phyloP scores from a whole-genome alignment of 2,329 filamentous ascomycete species.

The Monosporascus sp. region DNA sequence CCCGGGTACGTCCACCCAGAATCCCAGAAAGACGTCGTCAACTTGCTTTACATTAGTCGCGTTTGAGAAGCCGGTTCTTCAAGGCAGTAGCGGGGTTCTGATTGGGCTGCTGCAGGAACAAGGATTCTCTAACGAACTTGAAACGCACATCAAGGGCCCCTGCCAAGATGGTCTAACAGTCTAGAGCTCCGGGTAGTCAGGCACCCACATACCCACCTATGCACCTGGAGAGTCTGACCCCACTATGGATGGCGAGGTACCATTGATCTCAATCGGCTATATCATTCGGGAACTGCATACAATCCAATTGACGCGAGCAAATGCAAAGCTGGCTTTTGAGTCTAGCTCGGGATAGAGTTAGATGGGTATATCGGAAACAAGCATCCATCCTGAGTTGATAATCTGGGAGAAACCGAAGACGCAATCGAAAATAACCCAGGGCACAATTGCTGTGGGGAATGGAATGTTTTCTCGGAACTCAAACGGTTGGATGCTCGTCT shows the following conservation, averaged over 20 bases:
- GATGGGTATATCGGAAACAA: too few species aligned
- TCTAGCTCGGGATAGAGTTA: too few species aligned
- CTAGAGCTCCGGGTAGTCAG: not conserved
- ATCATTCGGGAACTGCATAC: not conserved
- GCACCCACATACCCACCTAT: not conserved
- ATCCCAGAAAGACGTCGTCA: not conserved
- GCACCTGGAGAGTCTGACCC: not conserved
- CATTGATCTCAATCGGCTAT: not conserved
- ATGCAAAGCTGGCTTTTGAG: too few species aligned
- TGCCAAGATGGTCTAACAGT: not conserved
- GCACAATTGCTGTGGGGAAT: too few species aligned
- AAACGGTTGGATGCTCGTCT: too few species aligned
- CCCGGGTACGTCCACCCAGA: not conserved
- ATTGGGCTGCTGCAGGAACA: not conserved
- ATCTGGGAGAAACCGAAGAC: not conserved
- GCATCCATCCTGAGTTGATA: not conserved
- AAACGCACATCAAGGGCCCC: not conserved
- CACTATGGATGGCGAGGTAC: not conserved
- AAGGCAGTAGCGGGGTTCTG: not conserved
- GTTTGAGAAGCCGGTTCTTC: not conserved
- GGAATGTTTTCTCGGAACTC: too few species aligned
- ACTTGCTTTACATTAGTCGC: not conserved
- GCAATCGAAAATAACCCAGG: not conserved
- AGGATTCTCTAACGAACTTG: not conserved
- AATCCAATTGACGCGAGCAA: too few species aligned